These are phyloP conservation scores for Venturia asperata DNA, from an alignment of 2,329 filamentous ascomycete species.

Conservation along the genomic window DNA sequence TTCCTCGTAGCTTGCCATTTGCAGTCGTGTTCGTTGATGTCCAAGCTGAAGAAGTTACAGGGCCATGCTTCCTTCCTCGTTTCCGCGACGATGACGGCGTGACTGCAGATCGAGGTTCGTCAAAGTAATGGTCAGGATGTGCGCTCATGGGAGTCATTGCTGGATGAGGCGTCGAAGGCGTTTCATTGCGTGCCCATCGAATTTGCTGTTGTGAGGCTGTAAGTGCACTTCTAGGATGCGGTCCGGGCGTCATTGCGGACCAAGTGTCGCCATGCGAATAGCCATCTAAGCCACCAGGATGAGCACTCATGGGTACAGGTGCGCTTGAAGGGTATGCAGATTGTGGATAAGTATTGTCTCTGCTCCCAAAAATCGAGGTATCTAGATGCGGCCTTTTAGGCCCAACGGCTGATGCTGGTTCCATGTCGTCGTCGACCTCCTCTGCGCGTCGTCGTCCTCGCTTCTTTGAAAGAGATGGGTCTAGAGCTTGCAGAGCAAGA, in stretches of 20 bases:
- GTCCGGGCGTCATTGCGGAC: slow-evolving; percentile 34
- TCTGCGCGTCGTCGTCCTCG: slow-evolving; percentile 57
- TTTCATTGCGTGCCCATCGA: slow-evolving; percentile 47
- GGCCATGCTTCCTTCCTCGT: slow-evolving; percentile 62
- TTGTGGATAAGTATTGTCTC: slow-evolving; percentile 31
- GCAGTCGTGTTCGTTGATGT: slow-evolving; percentile 56
- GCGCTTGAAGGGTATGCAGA: slow-evolving; percentile 47
- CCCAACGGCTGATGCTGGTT: slow-evolving; percentile 37
- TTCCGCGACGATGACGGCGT: slow-evolving; percentile 52
- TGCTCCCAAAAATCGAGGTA: slow-evolving; percentile 38
- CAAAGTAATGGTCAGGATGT: slow-evolving; percentile 43
- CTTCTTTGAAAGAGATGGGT: slow-evolving; percentile 65
- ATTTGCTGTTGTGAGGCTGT: slow-evolving; percentile 38
- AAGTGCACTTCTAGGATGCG: slow-evolving; percentile 32
- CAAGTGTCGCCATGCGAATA: slow-evolving; percentile 39
- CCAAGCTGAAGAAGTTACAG: slow-evolving; percentile 89
- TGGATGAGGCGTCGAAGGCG: slow-evolving; percentile 63
- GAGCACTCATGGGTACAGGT: slow-evolving; percentile 43
- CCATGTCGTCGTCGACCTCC: slow-evolving; percentile 48
- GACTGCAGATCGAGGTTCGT: slow-evolving; percentile 67
- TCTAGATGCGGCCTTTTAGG: slow-evolving; percentile 58
- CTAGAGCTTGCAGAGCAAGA: slow-evolving; percentile 72
- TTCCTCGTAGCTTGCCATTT: slow-evolving; percentile 66
- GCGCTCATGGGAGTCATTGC: slow-evolving; percentile 63
- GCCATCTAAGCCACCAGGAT: slow-evolving; percentile 48